A percentile compares a stretch with the other conserved stretches of the same genome.
phyloP scores from a whole-genome alignment of 2,329 filamentous ascomycete genomes.

The Madurella mycetomatis region DNA sequence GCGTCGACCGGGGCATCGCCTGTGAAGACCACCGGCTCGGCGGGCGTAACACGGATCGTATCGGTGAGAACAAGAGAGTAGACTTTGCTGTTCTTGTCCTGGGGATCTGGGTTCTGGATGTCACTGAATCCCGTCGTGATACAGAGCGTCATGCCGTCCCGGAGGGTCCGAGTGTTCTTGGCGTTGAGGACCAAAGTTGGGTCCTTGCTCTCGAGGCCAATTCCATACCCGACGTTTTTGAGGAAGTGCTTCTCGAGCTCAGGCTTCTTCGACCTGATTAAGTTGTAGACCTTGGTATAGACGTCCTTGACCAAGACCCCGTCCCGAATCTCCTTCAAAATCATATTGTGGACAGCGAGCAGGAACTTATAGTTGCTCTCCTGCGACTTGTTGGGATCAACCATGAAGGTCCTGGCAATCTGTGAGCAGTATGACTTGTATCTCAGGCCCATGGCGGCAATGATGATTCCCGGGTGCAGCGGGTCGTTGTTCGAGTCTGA shows the following conservation, averaged over 20 bases:
- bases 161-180: conserved; percentile 78
- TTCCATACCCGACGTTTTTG: conserved; percentile 85
- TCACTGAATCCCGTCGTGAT: conserved; percentile 88
- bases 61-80: conserved; percentile 91
- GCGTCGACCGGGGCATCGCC: conserved; percentile 87
- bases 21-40: conserved; percentile 85
- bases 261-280: conserved; percentile 86
- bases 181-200: conserved; percentile 75
- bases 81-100: conserved; percentile 82
- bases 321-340: conserved; percentile 85
- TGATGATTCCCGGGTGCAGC: conserved; percentile 87
- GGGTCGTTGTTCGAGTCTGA: conserved; percentile 74
- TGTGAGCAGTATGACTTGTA: conserved; percentile 96
- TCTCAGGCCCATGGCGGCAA: conserved; percentile 84
- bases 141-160: conserved; percentile 95
- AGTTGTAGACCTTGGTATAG: conserved; percentile 76
- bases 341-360: conserved; percentile 76
- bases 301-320: conserved; percentile 84
- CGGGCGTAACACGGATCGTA: conserved; percentile 78
- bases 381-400: conserved; percentile 94
- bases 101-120: conserved; percentile 77
- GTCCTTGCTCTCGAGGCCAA: conserved; percentile 90
- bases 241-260: conserved; percentile 93
- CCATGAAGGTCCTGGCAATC: conserved; percentile 89
- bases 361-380: conserved; percentile 92